Evolutionary conservation across 139 green algal species (phyloP).

Genomic region (Chlorella sorokiniana): DNA sequence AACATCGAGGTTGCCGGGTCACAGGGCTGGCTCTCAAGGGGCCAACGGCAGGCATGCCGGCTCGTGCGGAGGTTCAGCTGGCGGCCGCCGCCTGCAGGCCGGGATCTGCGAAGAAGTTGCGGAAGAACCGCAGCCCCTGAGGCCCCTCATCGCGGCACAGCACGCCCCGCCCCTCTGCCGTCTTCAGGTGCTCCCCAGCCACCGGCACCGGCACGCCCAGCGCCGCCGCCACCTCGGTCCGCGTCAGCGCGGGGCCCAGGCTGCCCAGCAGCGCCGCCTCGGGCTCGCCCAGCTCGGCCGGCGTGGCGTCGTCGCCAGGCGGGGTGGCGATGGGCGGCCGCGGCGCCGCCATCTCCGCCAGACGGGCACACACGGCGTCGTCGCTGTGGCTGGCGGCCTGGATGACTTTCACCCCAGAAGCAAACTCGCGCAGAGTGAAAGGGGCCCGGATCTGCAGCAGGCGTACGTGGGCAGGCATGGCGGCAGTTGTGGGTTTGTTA

Average conservation of each 20-base stretch:
- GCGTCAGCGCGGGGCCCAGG: constrained; percentile 62
- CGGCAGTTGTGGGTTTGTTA: not conserved
- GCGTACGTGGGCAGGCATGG: not conserved
- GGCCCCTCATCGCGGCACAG: constrained; percentile 90
- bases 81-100: not conserved
- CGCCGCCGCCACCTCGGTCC: constrained; percentile 58
- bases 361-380: constrained; percentile 52
- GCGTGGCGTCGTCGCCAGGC: not conserved
- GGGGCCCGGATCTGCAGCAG: constrained; percentile 42
- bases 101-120: constrained; percentile 83
- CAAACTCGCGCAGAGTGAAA: constrained; percentile 62
- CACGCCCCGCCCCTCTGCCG: constrained; percentile 76
- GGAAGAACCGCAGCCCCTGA: constrained; percentile 85
- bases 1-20: no score
- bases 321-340: no score
- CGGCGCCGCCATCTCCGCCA: constrained; percentile 46
- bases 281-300: not conserved
- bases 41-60: no score
- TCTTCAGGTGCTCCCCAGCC: constrained; percentile 83
- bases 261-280: constrained; percentile 3
- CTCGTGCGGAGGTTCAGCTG: not conserved
- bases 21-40: no score
- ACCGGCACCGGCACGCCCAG: constrained; percentile 69
- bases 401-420: constrained; percentile 79
- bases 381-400: constrained; percentile 68